Evolutionary conservation across 441 rosid genomes (phyloP), one percentile per base, ranked within the genome.

Genomic region (Erodium trifolium): DNA sequence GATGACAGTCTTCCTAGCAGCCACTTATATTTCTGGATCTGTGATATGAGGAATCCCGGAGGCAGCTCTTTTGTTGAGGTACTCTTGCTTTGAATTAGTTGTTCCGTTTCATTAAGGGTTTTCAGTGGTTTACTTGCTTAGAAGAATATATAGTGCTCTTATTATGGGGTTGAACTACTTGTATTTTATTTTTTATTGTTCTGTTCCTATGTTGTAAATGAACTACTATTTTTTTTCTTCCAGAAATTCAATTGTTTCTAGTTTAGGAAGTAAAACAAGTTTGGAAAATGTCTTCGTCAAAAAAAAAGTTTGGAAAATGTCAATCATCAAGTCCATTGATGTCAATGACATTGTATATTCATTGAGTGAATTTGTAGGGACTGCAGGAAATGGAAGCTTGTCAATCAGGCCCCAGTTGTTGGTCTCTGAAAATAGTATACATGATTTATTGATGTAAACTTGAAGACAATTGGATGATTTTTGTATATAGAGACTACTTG

Each of bases 11-110:
- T 95, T 78, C 91, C 93, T 37, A 77, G 77, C 70, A 74, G 72
- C 74, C 99, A 92, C 76, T 71, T 93, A 85, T 95, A 95, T 82
- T 95, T 83, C 81, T 87, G 96, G 99, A 87, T 89, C 60, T 95
- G 99, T 82, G 98, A 95, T 83, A 95, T 89, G 97, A 91, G 99
- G 78, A 88, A 92, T 83, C 93, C 97, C 37, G 96, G 97, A 68
- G 97, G 97, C 73, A 91, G 91, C 75, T 95, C 99, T 71, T 95
- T 95, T 82, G 95, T 95, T 74, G 98, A 95, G 95, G 99, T 95
- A 78, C 66, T 64, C 74, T 53, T 14, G 57, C 39, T 78, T 75
- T 65, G 68, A 4, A 64, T 67, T 70, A 41, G 66, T 67, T 70
- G 7, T 53, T 66, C 63, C 75, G 49, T 60, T 67, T 63, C 16